Evolutionary conservation across 75 land plant genomes (phyloP).

Genomic region (Sequoia sempervirens): DNA sequence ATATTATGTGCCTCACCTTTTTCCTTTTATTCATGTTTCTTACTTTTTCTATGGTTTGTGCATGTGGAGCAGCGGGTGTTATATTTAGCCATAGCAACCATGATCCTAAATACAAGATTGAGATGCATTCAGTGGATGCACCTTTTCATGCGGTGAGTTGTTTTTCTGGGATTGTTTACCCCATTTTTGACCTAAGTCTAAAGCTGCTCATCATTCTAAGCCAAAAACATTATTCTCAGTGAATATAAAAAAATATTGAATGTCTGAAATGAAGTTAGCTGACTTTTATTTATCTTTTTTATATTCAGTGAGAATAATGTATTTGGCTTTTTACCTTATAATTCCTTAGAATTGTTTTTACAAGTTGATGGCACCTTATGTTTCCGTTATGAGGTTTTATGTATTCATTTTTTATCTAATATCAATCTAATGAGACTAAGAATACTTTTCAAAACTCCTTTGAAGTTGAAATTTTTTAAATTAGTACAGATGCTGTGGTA

Average conservation of each 20-base stretch:
- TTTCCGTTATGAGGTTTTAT: background rate
- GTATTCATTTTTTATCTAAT: background rate
- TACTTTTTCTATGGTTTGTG: background rate
- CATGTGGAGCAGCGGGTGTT: slow-evolving; percentile 1
- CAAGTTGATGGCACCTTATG: background rate
- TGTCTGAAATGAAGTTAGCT: background rate
- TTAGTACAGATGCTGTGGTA: background rate
- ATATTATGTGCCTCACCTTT: background rate
- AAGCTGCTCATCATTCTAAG: background rate
- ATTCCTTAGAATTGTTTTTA: background rate
- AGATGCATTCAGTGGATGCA: slow-evolving; percentile 28
- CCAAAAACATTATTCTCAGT: too few species aligned
- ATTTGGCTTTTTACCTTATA: background rate
- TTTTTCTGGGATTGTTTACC: background rate
- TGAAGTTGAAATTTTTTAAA: background rate
- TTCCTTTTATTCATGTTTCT: background rate
- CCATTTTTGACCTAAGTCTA: background rate
- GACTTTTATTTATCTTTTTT: background rate
- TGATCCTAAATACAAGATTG: slow-evolving; percentile 43
- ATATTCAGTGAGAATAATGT: background rate
- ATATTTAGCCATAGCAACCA: slow-evolving; percentile 17
- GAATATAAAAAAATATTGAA: background rate
- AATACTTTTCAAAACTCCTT: background rate
- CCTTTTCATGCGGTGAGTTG: slow-evolving; percentile 27
- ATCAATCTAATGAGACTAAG: background rate